Evolutionary conservation across 805 yeast genomes (phyloP).

Genomic region (Ogataea salicorniae): DNA sequence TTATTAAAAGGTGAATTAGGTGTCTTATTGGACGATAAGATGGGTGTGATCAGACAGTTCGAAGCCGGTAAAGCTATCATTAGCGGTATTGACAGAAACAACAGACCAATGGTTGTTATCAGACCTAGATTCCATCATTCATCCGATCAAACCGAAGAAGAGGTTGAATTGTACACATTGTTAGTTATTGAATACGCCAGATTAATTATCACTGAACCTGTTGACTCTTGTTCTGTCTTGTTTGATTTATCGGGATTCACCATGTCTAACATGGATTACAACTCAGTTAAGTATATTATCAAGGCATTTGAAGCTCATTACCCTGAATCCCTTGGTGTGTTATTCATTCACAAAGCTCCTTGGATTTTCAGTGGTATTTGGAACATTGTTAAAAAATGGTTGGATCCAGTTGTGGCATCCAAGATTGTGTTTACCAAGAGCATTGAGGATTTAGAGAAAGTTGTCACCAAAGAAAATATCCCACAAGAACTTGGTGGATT

Average conservation of each 20-base stretch:
- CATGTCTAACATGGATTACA: constrained; percentile 88
- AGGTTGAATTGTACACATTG: constrained; percentile 70
- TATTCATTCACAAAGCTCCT: constrained; percentile 90
- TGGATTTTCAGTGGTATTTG: constrained; percentile 95
- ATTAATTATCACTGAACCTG: constrained; percentile 64
- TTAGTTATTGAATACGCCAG: constrained; percentile 79
- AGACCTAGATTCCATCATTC: constrained; percentile 75
- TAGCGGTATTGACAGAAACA: constrained; percentile 65
- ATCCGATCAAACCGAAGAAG: constrained; percentile 60
- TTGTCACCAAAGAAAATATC: constrained; percentile 53
- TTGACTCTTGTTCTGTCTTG: constrained; percentile 75
- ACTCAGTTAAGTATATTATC: constrained; percentile 84
- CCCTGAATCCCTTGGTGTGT: constrained; percentile 85
- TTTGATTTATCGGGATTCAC: constrained; percentile 87
- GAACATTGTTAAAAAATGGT: constrained; percentile 89
- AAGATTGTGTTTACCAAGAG: constrained; percentile 81
- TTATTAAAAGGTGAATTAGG: constrained; percentile 71
- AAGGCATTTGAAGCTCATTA: constrained; percentile 92
- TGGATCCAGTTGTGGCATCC: constrained; percentile 93
- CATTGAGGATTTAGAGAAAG: constrained; percentile 59
- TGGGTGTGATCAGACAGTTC: constrained; percentile 51
- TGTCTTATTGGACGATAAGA: constrained; percentile 36
- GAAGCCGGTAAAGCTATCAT: constrained; percentile 66
- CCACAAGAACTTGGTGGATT: constrained; percentile 76
- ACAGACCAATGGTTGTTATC: constrained; percentile 77